Conservation (phyloP, 1,139 yeast genomes). For the Suhomyces kunorum region DNA sequence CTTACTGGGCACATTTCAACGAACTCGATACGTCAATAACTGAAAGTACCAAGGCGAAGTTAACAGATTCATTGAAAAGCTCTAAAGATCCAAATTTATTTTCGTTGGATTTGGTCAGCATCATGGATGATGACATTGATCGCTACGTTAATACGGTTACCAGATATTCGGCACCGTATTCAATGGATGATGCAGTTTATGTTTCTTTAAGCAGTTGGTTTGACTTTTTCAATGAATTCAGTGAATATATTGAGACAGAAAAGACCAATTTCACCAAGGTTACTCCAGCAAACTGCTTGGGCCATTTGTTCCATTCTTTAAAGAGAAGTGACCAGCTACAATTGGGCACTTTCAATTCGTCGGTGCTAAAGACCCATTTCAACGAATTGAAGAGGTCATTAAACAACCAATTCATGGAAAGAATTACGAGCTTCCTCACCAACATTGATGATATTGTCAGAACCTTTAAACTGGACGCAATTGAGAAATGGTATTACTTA, state of each 20-base stretch:
- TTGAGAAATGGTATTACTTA: constrained; percentile 8
- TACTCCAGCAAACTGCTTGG: constrained; percentile 17
- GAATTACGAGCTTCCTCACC: constrained; percentile 3
- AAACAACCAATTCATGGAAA: constrained; percentile 15
- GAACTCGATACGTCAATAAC: constrained; percentile 4
- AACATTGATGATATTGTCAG: not conserved
- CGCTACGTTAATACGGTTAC: constrained; percentile 23
- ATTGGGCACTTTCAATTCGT: constrained; percentile 19
- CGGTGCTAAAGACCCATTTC: constrained; percentile 15
- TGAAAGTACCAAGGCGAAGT: not conserved
- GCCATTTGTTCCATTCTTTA: constrained; percentile 12
- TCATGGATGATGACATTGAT: constrained; percentile 31
- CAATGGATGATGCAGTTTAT: constrained; percentile 16
- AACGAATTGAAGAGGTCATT: constrained; percentile 13
- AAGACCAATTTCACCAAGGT: constrained; percentile 11
- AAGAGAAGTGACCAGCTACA: not conserved
- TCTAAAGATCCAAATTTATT: constrained; percentile 15
- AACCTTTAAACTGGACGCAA: not conserved
- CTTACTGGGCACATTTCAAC: constrained; percentile 13
- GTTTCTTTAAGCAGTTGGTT: constrained; percentile 29
- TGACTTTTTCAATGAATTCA: constrained; percentile 18
- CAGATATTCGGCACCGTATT: constrained; percentile 5
- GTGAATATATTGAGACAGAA: constrained; percentile 13
- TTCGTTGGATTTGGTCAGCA: constrained; percentile 23
- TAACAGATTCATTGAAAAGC: not conserved